A percentile compares a stretch with the other conserved stretches of the same genome.
Evolutionary conservation across 2,329 filamentous ascomycete genomes (phyloP).

Genomic region (Botrytis fabae): DNA sequence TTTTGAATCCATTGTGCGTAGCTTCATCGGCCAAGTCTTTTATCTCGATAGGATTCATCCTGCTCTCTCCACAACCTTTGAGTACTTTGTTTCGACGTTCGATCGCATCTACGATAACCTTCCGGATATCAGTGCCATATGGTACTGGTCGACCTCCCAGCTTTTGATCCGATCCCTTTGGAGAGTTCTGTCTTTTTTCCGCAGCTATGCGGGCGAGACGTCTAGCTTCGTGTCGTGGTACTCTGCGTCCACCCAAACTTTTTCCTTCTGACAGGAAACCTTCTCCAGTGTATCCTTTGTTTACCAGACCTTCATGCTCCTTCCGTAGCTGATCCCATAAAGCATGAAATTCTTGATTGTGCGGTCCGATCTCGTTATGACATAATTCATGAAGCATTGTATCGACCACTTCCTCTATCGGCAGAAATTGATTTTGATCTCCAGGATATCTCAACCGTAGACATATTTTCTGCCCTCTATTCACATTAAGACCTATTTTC

Average conservation of each 20-base stretch:
- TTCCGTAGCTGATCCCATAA: slow-evolving; percentile 89
- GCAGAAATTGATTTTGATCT: slow-evolving; percentile 75
- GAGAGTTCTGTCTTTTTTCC: slow-evolving; percentile 63
- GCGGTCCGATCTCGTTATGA: slow-evolving; percentile 83
- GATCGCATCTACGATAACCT: slow-evolving; percentile 69
- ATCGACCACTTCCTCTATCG: slow-evolving; percentile 77
- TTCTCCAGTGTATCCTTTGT: slow-evolving; percentile 88
- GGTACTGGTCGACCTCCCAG: slow-evolving; percentile 63
- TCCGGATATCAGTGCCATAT: slow-evolving; percentile 68
- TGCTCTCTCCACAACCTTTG: slow-evolving; percentile 70
- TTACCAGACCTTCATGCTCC: slow-evolving; percentile 72
- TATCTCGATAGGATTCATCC: slow-evolving; percentile 65
- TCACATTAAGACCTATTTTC: slow-evolving; percentile 69
- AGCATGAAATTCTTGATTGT: slow-evolving; percentile 78
- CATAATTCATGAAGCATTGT: slow-evolving; percentile 93
- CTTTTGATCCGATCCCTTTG: slow-evolving; percentile 65
- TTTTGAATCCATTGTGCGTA: slow-evolving; percentile 73
- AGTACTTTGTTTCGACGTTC: slow-evolving; percentile 66
- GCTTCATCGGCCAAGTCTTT: slow-evolving; percentile 63
- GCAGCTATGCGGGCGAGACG: slow-evolving; percentile 72
- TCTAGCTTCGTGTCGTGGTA: slow-evolving; percentile 72
- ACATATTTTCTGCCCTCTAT: slow-evolving; percentile 75
- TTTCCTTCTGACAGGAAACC: slow-evolving; percentile 78
- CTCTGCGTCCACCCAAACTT: slow-evolving; percentile 65
- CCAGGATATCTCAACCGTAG: slow-evolving; percentile 76